phyloP scores from a whole-genome alignment of 169 alveolate genomes.

The Perkinsus olseni region DNA sequence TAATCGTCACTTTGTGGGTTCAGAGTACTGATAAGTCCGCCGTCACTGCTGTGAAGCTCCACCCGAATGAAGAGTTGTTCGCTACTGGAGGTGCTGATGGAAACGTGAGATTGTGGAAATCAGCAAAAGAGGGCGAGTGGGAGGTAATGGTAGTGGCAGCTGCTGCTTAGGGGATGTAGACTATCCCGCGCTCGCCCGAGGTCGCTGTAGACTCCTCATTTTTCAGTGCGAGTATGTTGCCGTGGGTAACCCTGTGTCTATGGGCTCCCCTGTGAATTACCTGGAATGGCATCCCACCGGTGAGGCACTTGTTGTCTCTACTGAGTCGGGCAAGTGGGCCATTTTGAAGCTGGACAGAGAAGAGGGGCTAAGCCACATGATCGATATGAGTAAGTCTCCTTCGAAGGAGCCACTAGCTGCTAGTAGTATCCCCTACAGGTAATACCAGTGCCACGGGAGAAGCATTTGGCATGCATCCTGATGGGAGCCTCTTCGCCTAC shows the following conservation, averaged over 20 bases:
- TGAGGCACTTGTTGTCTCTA: not conserved
- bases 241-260: not conserved
- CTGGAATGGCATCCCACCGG: not conserved
- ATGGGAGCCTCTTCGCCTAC: not conserved
- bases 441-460: not conserved
- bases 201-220: too few species aligned
- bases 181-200: too few species aligned
- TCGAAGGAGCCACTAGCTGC: not conserved
- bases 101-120: not conserved
- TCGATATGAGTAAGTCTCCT: not conserved
- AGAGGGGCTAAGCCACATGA: not conserved
- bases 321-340: not conserved
- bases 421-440: not conserved
- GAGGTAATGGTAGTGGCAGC: not conserved
- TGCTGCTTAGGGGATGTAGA: not conserved
- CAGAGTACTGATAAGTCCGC: not conserved
- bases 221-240: not conserved
- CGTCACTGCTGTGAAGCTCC: not conserved
- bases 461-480: not conserved
- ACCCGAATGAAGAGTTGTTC: not conserved
- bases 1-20: not conserved
- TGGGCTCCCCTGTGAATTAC: not conserved
- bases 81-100: not conserved
- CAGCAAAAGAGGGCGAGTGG: not conserved
- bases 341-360: not conserved